A percentile compares a stretch with the other conserved stretches of the same genome.
Evolutionary conservation across 805 yeast genomes (phyloP).

Genomic region (Saccharomycopsis schoenii): DNA sequence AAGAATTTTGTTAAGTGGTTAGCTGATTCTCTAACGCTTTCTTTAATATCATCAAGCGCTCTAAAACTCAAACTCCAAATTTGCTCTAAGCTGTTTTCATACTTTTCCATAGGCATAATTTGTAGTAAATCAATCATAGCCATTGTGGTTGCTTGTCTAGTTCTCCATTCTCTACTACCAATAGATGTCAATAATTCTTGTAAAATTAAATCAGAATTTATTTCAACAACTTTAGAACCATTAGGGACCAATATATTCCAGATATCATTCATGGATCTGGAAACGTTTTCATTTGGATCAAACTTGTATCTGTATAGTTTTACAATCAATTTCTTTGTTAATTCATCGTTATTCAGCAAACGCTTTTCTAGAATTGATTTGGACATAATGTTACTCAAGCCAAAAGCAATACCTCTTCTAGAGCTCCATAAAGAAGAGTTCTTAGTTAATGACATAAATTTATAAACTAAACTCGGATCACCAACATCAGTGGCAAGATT

Average conservation of each 20-base stretch:
- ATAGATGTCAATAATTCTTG: conserved; percentile 55
- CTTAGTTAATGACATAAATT: conserved; percentile 86
- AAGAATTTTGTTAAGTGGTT: conserved; percentile 54
- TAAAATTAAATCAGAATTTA: conserved; percentile 49
- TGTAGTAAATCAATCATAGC: conserved; percentile 66
- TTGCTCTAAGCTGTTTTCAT: conserved; percentile 44
- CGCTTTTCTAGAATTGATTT: conserved; percentile 62
- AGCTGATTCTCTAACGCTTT: conserved; percentile 82
- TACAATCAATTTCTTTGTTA: conserved; percentile 61
- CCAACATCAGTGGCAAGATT: conserved; percentile 90
- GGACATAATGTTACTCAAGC: conserved; percentile 76
- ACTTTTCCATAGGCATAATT: conserved; percentile 35
- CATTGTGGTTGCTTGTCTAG: conserved; percentile 73
- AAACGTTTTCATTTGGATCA: conserved; percentile 72
- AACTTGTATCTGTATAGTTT: conserved; percentile 74
- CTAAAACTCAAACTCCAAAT: conserved; percentile 88
- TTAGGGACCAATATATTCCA: conserved; percentile 66
- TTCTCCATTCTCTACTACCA: conserved; percentile 87
- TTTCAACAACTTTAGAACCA: conserved; percentile 41
- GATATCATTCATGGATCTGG: conserved; percentile 77
- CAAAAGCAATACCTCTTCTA: conserved; percentile 89
- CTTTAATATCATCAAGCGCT: conserved; percentile 88
- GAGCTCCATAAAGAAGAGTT: conserved; percentile 88
- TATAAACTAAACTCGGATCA: conserved; percentile 87
- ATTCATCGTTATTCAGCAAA: conserved; percentile 40